Percentiles rank a stretch among this genome's conserved stretches.
These are phyloP conservation scores for Gelatoporia subvermispora DNA, from an alignment of 768 basidiomycete genomes.

Conservation along the genomic window DNA sequence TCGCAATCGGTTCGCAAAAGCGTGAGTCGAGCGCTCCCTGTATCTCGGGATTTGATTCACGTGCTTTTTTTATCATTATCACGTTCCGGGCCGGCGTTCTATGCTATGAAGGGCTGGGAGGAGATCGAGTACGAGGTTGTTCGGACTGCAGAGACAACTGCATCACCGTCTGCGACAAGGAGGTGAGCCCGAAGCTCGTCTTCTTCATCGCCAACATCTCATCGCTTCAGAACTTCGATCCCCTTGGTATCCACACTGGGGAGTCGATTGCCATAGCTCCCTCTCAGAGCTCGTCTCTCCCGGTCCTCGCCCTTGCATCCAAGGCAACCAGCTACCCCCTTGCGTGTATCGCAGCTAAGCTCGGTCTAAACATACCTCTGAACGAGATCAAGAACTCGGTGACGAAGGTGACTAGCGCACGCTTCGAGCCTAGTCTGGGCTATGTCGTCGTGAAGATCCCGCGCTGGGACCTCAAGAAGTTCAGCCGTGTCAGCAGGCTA, in stretches of 20 bases:
- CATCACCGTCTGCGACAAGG: slow-evolving; percentile 99
- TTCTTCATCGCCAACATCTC: background rate
- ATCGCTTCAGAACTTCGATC: slow-evolving; percentile 85
- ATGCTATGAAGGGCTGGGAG: slow-evolving; percentile 99
- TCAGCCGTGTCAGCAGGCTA: slow-evolving; percentile 85
- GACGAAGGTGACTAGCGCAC: slow-evolving; percentile 93
- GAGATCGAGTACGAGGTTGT: slow-evolving; percentile 99
- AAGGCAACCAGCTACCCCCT: slow-evolving; percentile 98
- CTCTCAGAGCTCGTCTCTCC: slow-evolving; percentile 97
- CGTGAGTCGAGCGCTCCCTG: too few species aligned
- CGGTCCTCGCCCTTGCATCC: slow-evolving; percentile 94
- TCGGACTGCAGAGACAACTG: slow-evolving; percentile 97
- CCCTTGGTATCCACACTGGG: slow-evolving; percentile 96
- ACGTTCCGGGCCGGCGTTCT: too few species aligned
- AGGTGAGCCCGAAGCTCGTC: slow-evolving; percentile 54
- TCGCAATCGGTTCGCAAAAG: too few species aligned
- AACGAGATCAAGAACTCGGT: slow-evolving; percentile 98
- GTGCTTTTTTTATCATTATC: too few species aligned
- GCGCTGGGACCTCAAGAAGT: slow-evolving; percentile 99
- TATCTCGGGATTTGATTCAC: too few species aligned
- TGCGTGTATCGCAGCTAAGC: slow-evolving; percentile 97
- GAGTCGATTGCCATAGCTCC: slow-evolving; percentile 98
- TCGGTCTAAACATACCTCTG: slow-evolving; percentile 93
- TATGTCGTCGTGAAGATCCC: slow-evolving; percentile 99
- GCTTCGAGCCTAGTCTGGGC: slow-evolving; percentile 97